phyloP scores from a whole-genome alignment of 495 filamentous ascomycete species.

The Trichoderma gamsii region DNA sequence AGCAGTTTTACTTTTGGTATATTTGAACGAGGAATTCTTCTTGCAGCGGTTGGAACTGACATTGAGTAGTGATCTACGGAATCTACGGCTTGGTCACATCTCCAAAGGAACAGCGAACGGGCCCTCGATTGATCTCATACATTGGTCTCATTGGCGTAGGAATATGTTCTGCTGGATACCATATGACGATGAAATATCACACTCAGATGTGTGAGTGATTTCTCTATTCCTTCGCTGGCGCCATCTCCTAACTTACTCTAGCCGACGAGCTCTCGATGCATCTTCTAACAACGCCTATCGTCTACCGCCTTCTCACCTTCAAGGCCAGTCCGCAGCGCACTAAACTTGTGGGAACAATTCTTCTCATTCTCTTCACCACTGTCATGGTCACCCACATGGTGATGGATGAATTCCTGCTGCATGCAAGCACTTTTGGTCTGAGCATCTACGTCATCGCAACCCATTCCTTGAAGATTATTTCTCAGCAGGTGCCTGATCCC shows the following conservation, averaged over 20 bases:
- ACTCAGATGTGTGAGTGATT: conserved; percentile 16
- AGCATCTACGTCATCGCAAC: conserved; percentile 7
- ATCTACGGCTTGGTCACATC: conserved; percentile 17
- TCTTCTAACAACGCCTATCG: conserved; percentile 11
- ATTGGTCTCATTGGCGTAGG: conserved; percentile 9
- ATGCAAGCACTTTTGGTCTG: conserved; percentile 12
- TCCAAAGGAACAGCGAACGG: conserved; percentile 16
- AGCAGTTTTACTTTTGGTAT: conserved; percentile 43
- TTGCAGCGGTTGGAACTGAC: background rate
- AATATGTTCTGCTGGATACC: conserved; percentile 17
- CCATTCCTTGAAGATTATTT: background rate
- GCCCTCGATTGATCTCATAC: conserved; percentile 22
- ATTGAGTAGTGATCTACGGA: background rate
- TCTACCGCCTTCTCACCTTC: conserved; percentile 15
- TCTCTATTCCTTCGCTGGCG: too few species aligned
- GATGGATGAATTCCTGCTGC: conserved; percentile 18
- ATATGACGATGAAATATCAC: conserved; percentile 18
- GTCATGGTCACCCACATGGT: conserved; percentile 18
- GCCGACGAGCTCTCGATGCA: conserved; percentile 18
- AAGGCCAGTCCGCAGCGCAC: conserved; percentile 5
- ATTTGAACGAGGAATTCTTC: background rate
- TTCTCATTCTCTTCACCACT: conserved; percentile 10
- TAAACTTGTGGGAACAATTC: background rate
- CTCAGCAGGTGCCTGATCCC: background rate
- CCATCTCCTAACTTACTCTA: background rate